Conservation (phyloP, 352 stramenopile genomes). For the Phytophthora sansomeana region DNA sequence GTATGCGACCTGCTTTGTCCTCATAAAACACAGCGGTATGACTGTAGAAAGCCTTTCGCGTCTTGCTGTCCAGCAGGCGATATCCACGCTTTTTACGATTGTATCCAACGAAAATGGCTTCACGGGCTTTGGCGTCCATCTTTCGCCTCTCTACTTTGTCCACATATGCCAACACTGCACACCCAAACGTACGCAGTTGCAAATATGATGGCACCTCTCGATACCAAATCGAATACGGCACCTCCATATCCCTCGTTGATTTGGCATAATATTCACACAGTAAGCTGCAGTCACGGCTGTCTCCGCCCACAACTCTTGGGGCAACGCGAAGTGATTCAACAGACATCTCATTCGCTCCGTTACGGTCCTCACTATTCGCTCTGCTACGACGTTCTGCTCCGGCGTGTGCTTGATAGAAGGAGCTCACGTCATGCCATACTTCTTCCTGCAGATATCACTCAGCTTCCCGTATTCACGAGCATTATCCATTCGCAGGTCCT, state of each 20-base stretch:
- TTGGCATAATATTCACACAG: slow-evolving; percentile 22
- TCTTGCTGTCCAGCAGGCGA: slow-evolving; percentile 14
- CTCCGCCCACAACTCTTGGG: slow-evolving; percentile 26
- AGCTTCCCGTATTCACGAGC: slow-evolving; percentile 9
- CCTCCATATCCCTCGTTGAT: slow-evolving; percentile 7
- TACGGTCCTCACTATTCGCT: too few species aligned
- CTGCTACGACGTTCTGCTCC: slow-evolving; percentile 33
- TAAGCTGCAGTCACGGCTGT: slow-evolving; percentile 18
- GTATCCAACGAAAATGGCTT: too few species aligned
- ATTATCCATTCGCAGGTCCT: slow-evolving; percentile 23
- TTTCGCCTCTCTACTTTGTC: slow-evolving; percentile 15
- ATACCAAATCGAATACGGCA: slow-evolving; percentile 21
- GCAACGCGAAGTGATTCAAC: slow-evolving; percentile 24
- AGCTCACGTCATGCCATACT: slow-evolving; percentile 28
- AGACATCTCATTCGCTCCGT: slow-evolving; percentile 29
- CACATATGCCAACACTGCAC: slow-evolving; percentile 3
- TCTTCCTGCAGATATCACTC: slow-evolving; percentile 10
- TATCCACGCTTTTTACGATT: slow-evolving; percentile 7
- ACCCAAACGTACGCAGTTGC: slow-evolving; percentile 11
- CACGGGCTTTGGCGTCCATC: too few species aligned
- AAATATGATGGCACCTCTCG: slow-evolving; percentile 5
- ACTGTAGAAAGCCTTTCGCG: too few species aligned
- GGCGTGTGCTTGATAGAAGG: slow-evolving; percentile 23
- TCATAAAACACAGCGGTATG: slow-evolving; percentile 17
- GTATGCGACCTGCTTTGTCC: slow-evolving; percentile 6